A percentile compares a stretch with the other conserved stretches of the same genome.
These are phyloP conservation scores for Mrakia gelida DNA, from an alignment of 768 basidiomycete genomes.

Conservation along the genomic window DNA sequence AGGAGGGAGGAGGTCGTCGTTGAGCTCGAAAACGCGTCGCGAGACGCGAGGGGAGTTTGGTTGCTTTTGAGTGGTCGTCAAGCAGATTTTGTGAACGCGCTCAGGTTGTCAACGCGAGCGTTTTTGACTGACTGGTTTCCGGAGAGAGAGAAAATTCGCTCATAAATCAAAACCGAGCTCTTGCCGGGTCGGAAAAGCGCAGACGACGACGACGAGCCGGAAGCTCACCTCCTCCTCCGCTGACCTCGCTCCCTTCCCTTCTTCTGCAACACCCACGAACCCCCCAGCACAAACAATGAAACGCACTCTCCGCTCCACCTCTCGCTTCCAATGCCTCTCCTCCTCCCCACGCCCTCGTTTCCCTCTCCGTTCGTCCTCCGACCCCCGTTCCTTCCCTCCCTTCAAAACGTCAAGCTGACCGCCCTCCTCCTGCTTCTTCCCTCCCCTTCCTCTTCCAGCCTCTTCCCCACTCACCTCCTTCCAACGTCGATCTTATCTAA, in stretches of 20 bases:
- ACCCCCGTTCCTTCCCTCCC: neutral
- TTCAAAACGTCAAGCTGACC: neutral
- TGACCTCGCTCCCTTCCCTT: neutral
- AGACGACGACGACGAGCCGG: neutral
- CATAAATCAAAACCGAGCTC: neutral
- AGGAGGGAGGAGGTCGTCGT: neutral
- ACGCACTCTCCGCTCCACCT: neutral
- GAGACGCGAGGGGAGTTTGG: neutral
- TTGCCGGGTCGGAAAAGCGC: neutral
- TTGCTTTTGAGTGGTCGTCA: too few relatives aligned
- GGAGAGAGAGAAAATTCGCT: too few relatives aligned
- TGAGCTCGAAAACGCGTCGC: neutral
- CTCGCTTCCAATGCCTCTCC: neutral
- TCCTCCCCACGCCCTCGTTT: neutral
- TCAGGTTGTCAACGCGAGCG: too few relatives aligned
- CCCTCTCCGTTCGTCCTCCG: neutral
- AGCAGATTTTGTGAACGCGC: too few relatives aligned
- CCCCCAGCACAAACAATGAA: neutral
- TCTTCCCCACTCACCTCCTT: neutral
- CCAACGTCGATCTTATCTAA: neutral
- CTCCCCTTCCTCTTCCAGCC: neutral
- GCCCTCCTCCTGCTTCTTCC: neutral
- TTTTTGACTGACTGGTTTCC: too few relatives aligned
- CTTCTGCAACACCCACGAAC: neutral
- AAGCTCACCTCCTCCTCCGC: neutral